Base-by-base conservation (phyloP, 208 protist genomes). In the Leishmania martiniquensis region DNA sequence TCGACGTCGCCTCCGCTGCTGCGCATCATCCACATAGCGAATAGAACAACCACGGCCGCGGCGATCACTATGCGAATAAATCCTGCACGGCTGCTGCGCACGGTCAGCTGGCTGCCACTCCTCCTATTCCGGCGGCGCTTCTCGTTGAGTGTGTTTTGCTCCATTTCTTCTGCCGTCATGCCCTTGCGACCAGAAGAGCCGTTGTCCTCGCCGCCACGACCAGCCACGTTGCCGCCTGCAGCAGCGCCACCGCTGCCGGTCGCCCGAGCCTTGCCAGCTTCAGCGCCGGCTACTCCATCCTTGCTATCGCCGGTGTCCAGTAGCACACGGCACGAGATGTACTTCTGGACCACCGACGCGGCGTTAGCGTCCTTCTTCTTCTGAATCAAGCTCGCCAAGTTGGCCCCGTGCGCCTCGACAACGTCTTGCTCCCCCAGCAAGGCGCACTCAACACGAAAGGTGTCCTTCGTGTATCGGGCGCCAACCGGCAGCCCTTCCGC, bases 61-160 rank as follows among this genome's bases (percentile, higher is more conserved):
- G 70, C 45, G 44, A 78, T 67, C 29, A 47, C 59, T 1, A 77
- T 77, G 34, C 72, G 78, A 44, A 77, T 49, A 32, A 78, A 20
- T 22, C 39, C 34, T 17, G 66, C 77, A 47, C 52, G 63, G 4
- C 49, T 55, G 34, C 65, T 63, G 2, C 72, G 72, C 65, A 68
- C 66, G 20, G 42, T 54, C 25, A 34, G 20, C 52, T 66, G 49
- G 4, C 72, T 44, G 20, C 71, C 71, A 37, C 54, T 47, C 13
- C 10, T 59, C 7, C 69, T 66, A 45, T 15, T 77, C 57, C 78
- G 78, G 44, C 99, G 91, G 79, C 99, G 99, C 91, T 99, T 99
- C 73, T 84, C 71, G n/a, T 78, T 74, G 32, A 81, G 78, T 32
- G 83, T 83, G 54, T 87, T 78, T 12, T 83, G 71, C 75, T 67